Percentiles rank a stretch among this genome's conserved stretches.
Conservation (phyloP, 1,284 basidiomycete species). For the Rugosomyces carneus region DNA sequence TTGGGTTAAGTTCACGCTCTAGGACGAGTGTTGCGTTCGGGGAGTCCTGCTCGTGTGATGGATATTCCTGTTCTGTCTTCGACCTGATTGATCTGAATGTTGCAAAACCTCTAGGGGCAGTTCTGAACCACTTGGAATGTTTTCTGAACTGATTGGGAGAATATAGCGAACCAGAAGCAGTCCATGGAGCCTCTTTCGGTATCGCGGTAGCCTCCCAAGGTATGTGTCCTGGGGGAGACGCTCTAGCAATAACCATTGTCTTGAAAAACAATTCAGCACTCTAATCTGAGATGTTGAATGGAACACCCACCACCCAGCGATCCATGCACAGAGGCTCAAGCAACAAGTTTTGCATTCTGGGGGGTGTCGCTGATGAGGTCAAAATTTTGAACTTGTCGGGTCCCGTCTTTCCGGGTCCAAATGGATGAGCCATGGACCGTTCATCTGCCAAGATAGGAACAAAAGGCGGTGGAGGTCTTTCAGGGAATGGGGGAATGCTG, state of each 20-base stretch:
- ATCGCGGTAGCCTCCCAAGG: conserved; percentile 38
- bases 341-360: conserved; percentile 12
- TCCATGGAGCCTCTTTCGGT: conserved; percentile 31
- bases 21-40: conserved; percentile 29
- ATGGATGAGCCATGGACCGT: conserved; percentile 12
- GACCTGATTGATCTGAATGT: conserved; percentile 9
- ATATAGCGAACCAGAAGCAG: conserved; percentile 47
- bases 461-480: conserved; percentile 7
- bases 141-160: conserved; percentile 33
- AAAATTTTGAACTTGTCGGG: conserved; percentile 9
- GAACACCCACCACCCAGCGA: conserved; percentile 15
- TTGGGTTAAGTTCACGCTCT: conserved; percentile 28
- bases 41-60: conserved; percentile 16
- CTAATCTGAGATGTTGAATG: neutral
- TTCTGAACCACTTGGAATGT: conserved; percentile 21
- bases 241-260: conserved; percentile 23
- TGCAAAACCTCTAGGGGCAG: conserved; percentile 5
- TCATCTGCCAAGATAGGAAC: conserved; percentile 11
- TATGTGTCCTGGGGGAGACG: conserved; percentile 34
- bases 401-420: conserved; percentile 7
- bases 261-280: neutral
- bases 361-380: conserved; percentile 14
- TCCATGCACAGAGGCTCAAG: conserved; percentile 14
- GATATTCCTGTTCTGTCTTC: conserved; percentile 9
- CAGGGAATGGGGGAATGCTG: conserved; percentile 15